Base-by-base conservation (phyloP, 208 protist species). In the Acanthamoeba royreba region DNA sequence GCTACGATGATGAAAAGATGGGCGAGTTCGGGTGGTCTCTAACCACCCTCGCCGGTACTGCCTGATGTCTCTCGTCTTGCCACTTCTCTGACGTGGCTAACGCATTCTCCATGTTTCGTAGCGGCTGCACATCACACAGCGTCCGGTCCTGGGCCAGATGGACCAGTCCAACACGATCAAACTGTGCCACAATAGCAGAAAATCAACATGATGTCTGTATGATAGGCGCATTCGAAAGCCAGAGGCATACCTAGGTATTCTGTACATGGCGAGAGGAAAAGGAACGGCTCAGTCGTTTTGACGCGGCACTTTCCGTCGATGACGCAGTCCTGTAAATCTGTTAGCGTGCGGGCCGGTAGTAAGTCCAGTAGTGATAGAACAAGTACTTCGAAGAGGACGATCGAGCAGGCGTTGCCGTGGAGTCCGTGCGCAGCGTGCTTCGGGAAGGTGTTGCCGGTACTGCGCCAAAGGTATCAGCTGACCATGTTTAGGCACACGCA, bases 1-100 rank as follows among this genome's bases (percentile, higher is more conserved):
- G 40, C 19, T 43, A 81, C 17, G 69, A 81, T 3, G 13, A 5
- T 28, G 69, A 81, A n/a, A 81, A 47, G 4, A 9, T 40, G 22
- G 69, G 69, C 69, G 69, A 81, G 69, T 49, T 49, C 69, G 69
- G 69, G 40, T 81, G 69, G 69, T 81, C 69, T 35, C 69, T 81
- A 3, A 81, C 69, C 38, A 81, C 69, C 8, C 38, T 81, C 3
- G 17, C 15, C 17, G 69, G 69, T 81, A 81, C 69, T n/a, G n/a
- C n/a, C n/a, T n/a, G n/a, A n/a, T n/a, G n/a, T n/a, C n/a, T n/a
- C n/a, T n/a, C n/a, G n/a, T n/a, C n/a, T n/a, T n/a, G n/a, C n/a
- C n/a, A n/a, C n/a, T n/a, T n/a, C n/a, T n/a, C n/a, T n/a, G n/a
- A n/a, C n/a, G n/a, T n/a, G n/a, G n/a, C n/a, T n/a, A n/a, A n/a